Evolutionary conservation across 75 land plant species (phyloP).

Genomic region (Picea sitchensis): DNA sequence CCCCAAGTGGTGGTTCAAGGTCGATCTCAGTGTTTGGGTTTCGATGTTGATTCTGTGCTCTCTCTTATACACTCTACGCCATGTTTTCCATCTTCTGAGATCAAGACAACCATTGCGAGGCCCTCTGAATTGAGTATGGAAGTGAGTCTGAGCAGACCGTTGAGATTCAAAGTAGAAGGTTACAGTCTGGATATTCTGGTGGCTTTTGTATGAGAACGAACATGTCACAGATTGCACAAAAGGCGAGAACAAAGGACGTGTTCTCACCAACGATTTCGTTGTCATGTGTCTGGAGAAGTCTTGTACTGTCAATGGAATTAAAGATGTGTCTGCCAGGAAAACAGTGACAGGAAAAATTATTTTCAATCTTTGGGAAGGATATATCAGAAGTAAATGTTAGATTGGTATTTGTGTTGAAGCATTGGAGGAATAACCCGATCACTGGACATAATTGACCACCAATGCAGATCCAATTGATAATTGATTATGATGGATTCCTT

Average conservation of each 20-base stretch:
- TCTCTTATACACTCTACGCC: slow-evolving; percentile 38
- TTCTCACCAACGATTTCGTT: slow-evolving; percentile 39
- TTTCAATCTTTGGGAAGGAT: slow-evolving; percentile 69
- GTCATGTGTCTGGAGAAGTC: slow-evolving; percentile 76
- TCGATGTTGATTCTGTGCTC: slow-evolving; percentile 37
- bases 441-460: no score
- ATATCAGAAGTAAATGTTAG: slow-evolving; percentile 38
- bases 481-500: no score
- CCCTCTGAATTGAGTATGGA: slow-evolving; percentile 6
- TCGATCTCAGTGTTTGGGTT: slow-evolving; percentile 49
- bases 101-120: slow-evolving; percentile 32
- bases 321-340: slow-evolving; percentile 60
- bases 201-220: slow-evolving; percentile 79
- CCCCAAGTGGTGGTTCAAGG: slow-evolving; percentile 81
- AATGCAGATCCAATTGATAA: no score
- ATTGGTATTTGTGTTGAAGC: no score
- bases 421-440: no score
- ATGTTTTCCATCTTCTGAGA: slow-evolving; percentile 40
- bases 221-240: slow-evolving; percentile 54
- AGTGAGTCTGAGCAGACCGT: slow-evolving; percentile 43
- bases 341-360: slow-evolving; percentile 43
- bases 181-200: slow-evolving; percentile 63
- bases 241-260: slow-evolving; percentile 35
- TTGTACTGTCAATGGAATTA: slow-evolving; percentile 25
- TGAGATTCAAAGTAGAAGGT: slow-evolving; percentile 53